phyloP scores from a whole-genome alignment of 495 filamentous ascomycete genomes.

The Ascobolus immersus region DNA sequence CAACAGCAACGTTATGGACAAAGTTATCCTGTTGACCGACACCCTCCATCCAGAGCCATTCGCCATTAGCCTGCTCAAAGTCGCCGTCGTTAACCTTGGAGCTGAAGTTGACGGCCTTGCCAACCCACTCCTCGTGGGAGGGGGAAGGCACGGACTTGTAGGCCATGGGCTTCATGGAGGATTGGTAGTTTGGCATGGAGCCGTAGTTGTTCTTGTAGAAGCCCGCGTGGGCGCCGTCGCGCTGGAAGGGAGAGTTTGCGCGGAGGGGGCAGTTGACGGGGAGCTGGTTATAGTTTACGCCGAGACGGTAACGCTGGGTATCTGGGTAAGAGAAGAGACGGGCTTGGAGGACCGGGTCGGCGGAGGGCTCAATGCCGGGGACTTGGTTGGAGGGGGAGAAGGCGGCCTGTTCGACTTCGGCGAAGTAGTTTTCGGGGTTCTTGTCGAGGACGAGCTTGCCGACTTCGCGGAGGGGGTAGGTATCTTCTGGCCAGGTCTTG shows the following conservation, averaged over 20 bases:
- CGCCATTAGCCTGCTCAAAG: conserved; percentile 35
- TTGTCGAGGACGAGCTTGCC: conserved; percentile 44
- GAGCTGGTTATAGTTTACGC: conserved; percentile 37
- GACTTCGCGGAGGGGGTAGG: conserved; percentile 39
- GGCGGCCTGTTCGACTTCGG: conserved; percentile 65
- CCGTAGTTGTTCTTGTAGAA: conserved; percentile 41
- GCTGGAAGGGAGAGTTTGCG: conserved; percentile 51
- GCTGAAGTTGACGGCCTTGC: conserved; percentile 53
- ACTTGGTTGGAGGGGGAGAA: conserved; percentile 63
- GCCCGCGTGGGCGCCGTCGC: conserved; percentile 37
- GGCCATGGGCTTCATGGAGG: conserved; percentile 31
- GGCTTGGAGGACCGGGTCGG: conserved; percentile 38
- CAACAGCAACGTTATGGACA: conserved; percentile 37
- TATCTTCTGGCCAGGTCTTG: conserved; percentile 41
- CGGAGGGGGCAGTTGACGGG: conserved; percentile 29
- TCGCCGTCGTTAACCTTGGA: conserved; percentile 41
- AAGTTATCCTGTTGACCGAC: conserved; percentile 43
- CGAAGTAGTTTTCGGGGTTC: conserved; percentile 45
- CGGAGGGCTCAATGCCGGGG: conserved; percentile 37
- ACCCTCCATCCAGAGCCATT: conserved; percentile 37
- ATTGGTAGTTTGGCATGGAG: conserved; percentile 41
- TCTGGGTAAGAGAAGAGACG: conserved; percentile 47
- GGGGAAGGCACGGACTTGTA: conserved; percentile 27
- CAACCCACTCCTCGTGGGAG: conserved; percentile 56
- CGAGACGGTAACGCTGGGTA: conserved; percentile 38